Conservation (phyloP, 306 rosid genomes). For the Begonia masoniana region DNA sequence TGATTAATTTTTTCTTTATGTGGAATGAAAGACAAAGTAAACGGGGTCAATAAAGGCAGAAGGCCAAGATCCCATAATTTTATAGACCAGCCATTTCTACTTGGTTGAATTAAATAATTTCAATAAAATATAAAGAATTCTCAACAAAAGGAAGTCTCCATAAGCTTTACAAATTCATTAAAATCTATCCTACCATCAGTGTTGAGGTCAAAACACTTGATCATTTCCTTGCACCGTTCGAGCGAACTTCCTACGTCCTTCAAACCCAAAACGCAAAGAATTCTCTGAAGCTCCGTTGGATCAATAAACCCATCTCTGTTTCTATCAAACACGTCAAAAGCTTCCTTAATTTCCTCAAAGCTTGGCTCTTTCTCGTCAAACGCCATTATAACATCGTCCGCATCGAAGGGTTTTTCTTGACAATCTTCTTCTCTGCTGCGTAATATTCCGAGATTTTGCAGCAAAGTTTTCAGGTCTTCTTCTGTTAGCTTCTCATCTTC, state of each 20-base stretch:
- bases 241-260: constrained; percentile 6
- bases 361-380: constrained; percentile 15
- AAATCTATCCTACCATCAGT: constrained; percentile 24
- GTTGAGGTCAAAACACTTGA: constrained; percentile 17
- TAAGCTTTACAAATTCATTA: constrained; percentile 19
- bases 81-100: no score
- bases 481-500: constrained; percentile 9
- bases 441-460: constrained; percentile 20
- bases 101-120: no score
- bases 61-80: no score
- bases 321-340: constrained; percentile 30
- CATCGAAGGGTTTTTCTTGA: constrained; percentile 7
- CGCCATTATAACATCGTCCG: constrained; percentile 6
- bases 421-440: constrained; percentile 1
- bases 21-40: no score
- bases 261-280: constrained; percentile 19
- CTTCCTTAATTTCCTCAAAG: constrained; percentile 21
- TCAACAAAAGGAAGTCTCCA: constrained; percentile 9
- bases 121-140: not conserved
- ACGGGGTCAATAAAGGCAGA: no score
- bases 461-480: constrained; percentile 11
- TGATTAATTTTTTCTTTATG: no score
- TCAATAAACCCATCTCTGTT: constrained; percentile 34
- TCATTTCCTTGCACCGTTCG: constrained; percentile 24
- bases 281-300: constrained; percentile 18